Conservation (phyloP, 805 yeast genomes). For the Candida xyloterini region DNA sequence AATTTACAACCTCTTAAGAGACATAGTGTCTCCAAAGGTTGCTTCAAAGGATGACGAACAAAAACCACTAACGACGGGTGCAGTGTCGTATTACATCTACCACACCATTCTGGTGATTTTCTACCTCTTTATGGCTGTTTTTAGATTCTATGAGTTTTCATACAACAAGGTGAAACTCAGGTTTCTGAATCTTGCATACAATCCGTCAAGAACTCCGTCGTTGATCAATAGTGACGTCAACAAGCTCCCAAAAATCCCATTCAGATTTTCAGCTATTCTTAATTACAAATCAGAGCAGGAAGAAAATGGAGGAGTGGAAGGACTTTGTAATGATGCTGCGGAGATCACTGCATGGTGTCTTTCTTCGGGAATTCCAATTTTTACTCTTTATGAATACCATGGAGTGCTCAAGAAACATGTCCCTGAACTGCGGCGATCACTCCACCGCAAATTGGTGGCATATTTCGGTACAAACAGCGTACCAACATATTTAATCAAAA, state of each 20-base stretch:
- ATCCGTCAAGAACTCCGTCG: conserved; percentile 75
- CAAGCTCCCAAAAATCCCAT: conserved; percentile 73
- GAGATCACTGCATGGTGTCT: conserved; percentile 84
- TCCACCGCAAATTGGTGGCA: conserved; percentile 55
- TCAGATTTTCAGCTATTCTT: conserved; percentile 70
- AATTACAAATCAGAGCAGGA: conserved; percentile 71
- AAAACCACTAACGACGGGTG: not conserved
- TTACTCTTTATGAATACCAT: conserved; percentile 75
- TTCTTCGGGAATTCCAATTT: conserved; percentile 76
- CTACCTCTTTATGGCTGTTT: conserved; percentile 54
- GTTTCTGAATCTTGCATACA: conserved; percentile 60
- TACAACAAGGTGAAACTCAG: conserved; percentile 54
- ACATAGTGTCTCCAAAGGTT: conserved; percentile 19
- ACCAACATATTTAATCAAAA: conserved; percentile 59
- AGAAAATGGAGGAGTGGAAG: conserved; percentile 87
- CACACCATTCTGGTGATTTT: conserved; percentile 49
- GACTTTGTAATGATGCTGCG: conserved; percentile 70
- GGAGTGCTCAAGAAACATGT: conserved; percentile 61
- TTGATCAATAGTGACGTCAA: conserved; percentile 80
- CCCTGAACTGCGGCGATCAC: conserved; percentile 53
- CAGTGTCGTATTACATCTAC: conserved; percentile 35
- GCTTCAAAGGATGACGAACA: conserved; percentile 7
- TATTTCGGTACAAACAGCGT: conserved; percentile 72
- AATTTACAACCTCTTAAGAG: conserved; percentile 19
- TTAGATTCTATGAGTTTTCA: conserved; percentile 49